These are phyloP conservation scores for Withania somnifera DNA, from an alignment of 305 asterid species.

Conservation along the genomic window DNA sequence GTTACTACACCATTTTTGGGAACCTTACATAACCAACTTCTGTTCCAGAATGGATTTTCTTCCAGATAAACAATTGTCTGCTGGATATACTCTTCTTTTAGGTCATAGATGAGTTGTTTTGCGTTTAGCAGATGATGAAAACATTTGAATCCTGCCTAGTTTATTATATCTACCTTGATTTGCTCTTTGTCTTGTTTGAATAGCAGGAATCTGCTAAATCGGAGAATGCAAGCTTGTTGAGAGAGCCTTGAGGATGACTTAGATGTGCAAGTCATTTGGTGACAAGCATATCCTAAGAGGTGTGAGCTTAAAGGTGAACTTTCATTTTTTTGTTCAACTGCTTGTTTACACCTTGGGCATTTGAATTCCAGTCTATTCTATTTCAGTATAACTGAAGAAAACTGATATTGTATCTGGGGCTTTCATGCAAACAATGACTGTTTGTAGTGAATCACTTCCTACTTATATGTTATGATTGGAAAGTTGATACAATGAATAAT, in stretches of 20 bases:
- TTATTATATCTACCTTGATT: background rate
- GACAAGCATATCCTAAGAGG: constrained; percentile 90
- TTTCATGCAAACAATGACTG: background rate
- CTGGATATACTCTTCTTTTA: background rate
- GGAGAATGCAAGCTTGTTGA: constrained; percentile 22
- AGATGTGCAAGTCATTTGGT: constrained; percentile 91
- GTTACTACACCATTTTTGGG: background rate
- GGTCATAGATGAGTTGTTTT: background rate
- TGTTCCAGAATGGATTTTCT: background rate
- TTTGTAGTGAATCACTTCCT: background rate
- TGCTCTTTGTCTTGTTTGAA: background rate
- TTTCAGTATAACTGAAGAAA: background rate
- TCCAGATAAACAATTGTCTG: background rate
- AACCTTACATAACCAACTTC: background rate
- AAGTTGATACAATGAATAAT: background rate
- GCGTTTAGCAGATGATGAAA: background rate
- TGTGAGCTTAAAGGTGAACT: constrained; percentile 89
- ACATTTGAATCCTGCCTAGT: background rate
- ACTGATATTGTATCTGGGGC: background rate
- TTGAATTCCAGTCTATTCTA: background rate
- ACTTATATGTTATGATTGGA: background rate
- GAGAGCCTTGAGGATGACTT: constrained; percentile 40
- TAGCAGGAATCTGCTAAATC: constrained; percentile 40
- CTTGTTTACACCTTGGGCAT: background rate
- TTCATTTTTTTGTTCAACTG: constrained; percentile 1